phyloP scores from a whole-genome alignment of 169 alveolate species.

The Eimeria praecox region DNA sequence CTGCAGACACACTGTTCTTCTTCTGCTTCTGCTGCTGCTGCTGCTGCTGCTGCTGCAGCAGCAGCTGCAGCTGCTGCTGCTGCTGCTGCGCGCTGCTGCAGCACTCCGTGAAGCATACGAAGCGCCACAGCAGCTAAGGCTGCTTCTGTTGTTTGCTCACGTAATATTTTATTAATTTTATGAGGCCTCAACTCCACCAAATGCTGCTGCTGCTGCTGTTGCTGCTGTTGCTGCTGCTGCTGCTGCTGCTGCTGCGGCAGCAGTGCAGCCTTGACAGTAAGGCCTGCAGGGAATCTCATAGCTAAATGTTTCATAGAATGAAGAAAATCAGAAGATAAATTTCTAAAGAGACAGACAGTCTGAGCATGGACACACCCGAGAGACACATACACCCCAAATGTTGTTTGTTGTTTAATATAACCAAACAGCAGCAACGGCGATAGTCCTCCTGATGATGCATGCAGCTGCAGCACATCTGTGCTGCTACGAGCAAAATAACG shows the following conservation, averaged over 20 bases:
- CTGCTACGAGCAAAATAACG: slow-evolving; percentile 36
- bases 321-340: background rate
- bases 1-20: slow-evolving; percentile 31
- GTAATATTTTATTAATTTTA: background rate
- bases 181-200: slow-evolving; percentile 16
- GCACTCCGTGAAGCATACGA: background rate
- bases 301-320: background rate
- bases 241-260: slow-evolving; percentile 60
- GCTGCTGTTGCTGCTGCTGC: slow-evolving; percentile 19
- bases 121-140: slow-evolving; percentile 32
- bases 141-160: background rate
- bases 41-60: background rate
- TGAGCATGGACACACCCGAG: slow-evolving; percentile 32
- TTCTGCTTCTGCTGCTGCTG: background rate
- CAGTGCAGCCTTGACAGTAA: slow-evolving; percentile 23
- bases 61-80: slow-evolving; percentile 41
- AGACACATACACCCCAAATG: slow-evolving; percentile 4
- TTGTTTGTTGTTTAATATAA: background rate
- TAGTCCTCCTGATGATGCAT: slow-evolving; percentile 7
- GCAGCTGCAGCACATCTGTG: slow-evolving; percentile 7
- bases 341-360: background rate
- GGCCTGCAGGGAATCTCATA: background rate
- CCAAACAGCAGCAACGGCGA: slow-evolving; percentile 4
- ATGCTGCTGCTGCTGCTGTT: background rate
- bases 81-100: slow-evolving; percentile 62